phyloP scores from a whole-genome alignment of 371 early-diverging fungal species.

The Rhizopus delemar region DNA sequence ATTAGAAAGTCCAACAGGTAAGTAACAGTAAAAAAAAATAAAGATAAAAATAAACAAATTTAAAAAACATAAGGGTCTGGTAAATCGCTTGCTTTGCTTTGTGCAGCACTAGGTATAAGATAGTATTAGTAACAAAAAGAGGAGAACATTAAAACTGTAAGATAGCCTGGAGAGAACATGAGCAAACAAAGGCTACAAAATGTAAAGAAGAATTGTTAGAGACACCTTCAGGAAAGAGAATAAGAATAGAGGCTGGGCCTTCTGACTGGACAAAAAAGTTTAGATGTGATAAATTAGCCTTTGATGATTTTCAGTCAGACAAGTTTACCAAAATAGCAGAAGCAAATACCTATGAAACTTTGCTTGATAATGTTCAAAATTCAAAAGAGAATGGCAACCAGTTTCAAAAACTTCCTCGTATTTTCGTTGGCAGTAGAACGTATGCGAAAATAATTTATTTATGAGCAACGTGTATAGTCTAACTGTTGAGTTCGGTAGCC shows the following conservation, averaged over 20 bases:
- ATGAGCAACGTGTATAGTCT: background rate
- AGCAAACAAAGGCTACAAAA: constrained; percentile 5
- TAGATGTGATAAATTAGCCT: background rate
- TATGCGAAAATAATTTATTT: constrained; percentile 18
- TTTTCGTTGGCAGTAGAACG: constrained; percentile 62
- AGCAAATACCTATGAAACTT: background rate
- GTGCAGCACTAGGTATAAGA: constrained; percentile 49
- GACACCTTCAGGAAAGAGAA: background rate
- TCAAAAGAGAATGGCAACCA: constrained; percentile 33
- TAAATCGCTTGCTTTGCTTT: constrained; percentile 59
- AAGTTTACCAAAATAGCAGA: background rate
- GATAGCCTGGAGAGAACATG: constrained; percentile 31
- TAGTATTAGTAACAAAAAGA: background rate
- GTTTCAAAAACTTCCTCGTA: constrained; percentile 21
- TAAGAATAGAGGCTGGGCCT: background rate
- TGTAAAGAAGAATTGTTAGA: background rate
- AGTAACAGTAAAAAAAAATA: background rate
- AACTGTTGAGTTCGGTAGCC: constrained; percentile 27
- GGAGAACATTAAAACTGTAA: background rate
- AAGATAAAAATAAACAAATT: background rate
- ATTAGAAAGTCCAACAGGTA: constrained; percentile 65
- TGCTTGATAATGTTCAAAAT: background rate
- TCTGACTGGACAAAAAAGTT: background rate
- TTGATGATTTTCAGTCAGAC: constrained; percentile 12
- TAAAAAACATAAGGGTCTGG: constrained; percentile 48